phyloP scores from a whole-genome alignment of 306 rosid species.

The Rosa chinensis region DNA sequence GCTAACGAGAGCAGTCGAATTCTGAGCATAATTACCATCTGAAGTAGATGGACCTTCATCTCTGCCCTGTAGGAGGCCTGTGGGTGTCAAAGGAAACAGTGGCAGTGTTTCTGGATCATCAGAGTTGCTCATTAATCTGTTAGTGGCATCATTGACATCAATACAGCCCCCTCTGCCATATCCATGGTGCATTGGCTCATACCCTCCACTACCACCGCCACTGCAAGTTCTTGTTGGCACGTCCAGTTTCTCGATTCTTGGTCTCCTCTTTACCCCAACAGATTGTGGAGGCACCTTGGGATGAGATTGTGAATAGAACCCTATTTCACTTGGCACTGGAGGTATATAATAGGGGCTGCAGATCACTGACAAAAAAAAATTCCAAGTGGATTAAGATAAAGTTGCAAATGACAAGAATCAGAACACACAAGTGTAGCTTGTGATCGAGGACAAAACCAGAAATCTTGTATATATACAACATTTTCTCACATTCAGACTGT shows the following conservation, averaged over 20 bases:
- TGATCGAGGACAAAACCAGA: neutral
- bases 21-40: slow-evolving; percentile 18
- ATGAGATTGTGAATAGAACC: slow-evolving; percentile 37
- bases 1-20: slow-evolving; percentile 13
- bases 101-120: slow-evolving; percentile 55
- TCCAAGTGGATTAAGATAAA: neutral
- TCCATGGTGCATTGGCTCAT: neutral
- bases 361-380: slow-evolving; percentile 35
- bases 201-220: slow-evolving; percentile 6
- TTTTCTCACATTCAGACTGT: neutral
- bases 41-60: neutral
- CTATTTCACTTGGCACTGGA: slow-evolving; percentile 38
- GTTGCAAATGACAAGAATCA: too few species aligned
- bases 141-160: neutral
- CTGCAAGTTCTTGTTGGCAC: slow-evolving; percentile 22
- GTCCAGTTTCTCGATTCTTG: slow-evolving; percentile 23
- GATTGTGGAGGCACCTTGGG: slow-evolving; percentile 36
- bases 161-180: slow-evolving; percentile 3
- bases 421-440: neutral
- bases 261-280: slow-evolving; percentile 35
- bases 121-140: neutral
- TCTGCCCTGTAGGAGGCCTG: slow-evolving; percentile 55
- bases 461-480: neutral
- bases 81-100: slow-evolving; percentile 79
- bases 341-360: slow-evolving; percentile 51